These are phyloP conservation scores for Pythium periplocum DNA, from an alignment of 352 stramenopile species.

Conservation along the genomic window DNA sequence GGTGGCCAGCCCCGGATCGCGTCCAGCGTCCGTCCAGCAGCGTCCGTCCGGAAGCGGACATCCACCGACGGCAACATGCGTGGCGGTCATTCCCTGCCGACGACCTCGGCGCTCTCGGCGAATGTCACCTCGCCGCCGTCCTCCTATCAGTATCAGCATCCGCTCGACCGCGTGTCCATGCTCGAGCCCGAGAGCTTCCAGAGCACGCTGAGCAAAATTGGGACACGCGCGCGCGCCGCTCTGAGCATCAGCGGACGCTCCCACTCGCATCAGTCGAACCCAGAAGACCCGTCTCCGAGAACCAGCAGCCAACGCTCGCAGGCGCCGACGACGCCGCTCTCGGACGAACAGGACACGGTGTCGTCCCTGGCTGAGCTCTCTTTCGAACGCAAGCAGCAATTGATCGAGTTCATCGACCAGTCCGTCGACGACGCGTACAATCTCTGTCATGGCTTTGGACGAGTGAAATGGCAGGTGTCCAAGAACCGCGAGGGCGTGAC, in stretches of 20 bases:
- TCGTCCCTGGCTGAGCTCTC: conserved; percentile 20
- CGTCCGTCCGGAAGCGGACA: too few species aligned
- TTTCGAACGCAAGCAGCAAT: conserved; percentile 28
- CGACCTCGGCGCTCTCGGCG: conserved; percentile 3
- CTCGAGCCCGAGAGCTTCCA: conserved; percentile 8
- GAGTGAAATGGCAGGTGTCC: conserved; percentile 64
- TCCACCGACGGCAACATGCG: background rate
- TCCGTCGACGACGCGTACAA: conserved; percentile 81
- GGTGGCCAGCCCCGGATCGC: background rate
- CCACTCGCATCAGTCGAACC: conserved; percentile 1
- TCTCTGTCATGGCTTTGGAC: conserved; percentile 68
- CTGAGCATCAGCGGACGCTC: conserved; percentile 8
- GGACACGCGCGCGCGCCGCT: conserved; percentile 9
- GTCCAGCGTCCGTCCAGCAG: background rate
- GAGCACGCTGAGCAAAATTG: too few species aligned
- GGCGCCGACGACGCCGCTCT: conserved; percentile 2
- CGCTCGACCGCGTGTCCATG: background rate
- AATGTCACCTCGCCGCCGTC: too few species aligned
- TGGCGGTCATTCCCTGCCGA: conserved; percentile 5
- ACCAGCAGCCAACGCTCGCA: conserved; percentile 1
- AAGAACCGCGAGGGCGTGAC: conserved; percentile 62
- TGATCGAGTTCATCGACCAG: conserved; percentile 72
- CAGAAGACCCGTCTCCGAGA: background rate
- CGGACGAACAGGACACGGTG: background rate
- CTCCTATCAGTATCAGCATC: too few species aligned